Base-by-base conservation (phyloP, 345 rosid species). In the Litchi chinensis region DNA sequence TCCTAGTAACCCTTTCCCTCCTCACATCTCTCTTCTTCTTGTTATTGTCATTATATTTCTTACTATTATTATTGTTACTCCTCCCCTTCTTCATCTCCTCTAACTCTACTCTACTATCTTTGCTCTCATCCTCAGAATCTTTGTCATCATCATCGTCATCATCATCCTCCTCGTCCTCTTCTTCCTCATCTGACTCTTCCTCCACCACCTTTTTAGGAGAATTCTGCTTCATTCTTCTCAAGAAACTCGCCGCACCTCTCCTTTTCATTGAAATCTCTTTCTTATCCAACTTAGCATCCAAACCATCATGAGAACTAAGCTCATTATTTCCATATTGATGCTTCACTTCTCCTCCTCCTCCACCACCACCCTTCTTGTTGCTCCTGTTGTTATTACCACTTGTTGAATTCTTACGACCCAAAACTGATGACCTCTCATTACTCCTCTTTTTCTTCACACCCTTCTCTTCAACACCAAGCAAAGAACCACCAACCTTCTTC, bases 161-260 rank as follows among this genome's bases (percentile, higher is more conserved):
- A 71, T 76, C 80, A 26, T 44, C 67, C 7, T 79, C 79, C 46
- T 80, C 62, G 4, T 77, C 74, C 39, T 78, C 80, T 0, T 74
- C 79, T 12, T 83, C 81, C 0, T 54, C 52, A 0, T 76, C 77
- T 2, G 75, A 79, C 0, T 63, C 83, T 1, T 80, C 73, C 40
- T 76, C 81, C 3, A 59, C 60, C 22, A 52, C 75, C 24, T 74
- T 71, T 39, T 83, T 80, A 0, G 87, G 85, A 1, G 89, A 86
- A 70, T 86, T 86, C 72, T 89, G 91, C 85, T 83, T 89, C 84
- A 86, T 89, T 66, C 90, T 80, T 79, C 77, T 85, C 83, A 89
- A 69, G 80, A 89, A 89, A 22, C 87, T 82, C 0, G 92, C 90
- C 1, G 82, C 90, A 6, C 87, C 86, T 82, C 77, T 81, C 77